These are phyloP conservation scores for Kuraishia piskuri DNA, from an alignment of 805 yeast genomes.

Conservation along the genomic window DNA sequence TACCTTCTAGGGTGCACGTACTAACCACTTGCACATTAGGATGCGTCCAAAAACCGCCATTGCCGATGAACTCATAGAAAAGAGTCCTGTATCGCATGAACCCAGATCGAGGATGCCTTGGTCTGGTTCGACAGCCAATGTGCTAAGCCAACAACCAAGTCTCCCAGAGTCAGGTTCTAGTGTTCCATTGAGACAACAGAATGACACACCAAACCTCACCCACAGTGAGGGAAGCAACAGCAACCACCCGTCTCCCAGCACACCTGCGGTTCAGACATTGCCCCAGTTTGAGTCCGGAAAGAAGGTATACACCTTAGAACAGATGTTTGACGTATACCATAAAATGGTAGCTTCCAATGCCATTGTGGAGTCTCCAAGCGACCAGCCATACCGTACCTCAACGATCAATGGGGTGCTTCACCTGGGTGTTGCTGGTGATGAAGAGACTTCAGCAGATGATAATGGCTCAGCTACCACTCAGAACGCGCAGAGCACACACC, in stretches of 20 bases:
- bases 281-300: not conserved
- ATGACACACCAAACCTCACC: conserved; percentile 3
- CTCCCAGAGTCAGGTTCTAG: not conserved
- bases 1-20: no score
- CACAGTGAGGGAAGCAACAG: conserved; percentile 5
- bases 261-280: not conserved
- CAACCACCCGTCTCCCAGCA: conserved; percentile 4
- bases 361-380: conserved; percentile 15
- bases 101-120: not conserved
- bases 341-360: conserved; percentile 24
- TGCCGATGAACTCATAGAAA: not conserved
- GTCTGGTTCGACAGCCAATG: not conserved
- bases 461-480: not conserved
- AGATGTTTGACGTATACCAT: conserved; percentile 45
- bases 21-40: conserved; percentile 10
- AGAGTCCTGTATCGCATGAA: not conserved
- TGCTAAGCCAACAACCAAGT: not conserved
- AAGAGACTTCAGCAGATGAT: conserved; percentile 17
- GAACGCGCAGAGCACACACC: conserved; percentile 8
- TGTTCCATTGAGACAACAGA: not conserved
- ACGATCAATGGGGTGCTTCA: conserved; percentile 10
- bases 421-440: conserved; percentile 10
- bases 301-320: conserved; percentile 35
- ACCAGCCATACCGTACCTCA: conserved; percentile 23
- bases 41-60: conserved; percentile 20